Conservation (phyloP, 345 rosid genomes). For the Eucalyptus paniculata region DNA sequence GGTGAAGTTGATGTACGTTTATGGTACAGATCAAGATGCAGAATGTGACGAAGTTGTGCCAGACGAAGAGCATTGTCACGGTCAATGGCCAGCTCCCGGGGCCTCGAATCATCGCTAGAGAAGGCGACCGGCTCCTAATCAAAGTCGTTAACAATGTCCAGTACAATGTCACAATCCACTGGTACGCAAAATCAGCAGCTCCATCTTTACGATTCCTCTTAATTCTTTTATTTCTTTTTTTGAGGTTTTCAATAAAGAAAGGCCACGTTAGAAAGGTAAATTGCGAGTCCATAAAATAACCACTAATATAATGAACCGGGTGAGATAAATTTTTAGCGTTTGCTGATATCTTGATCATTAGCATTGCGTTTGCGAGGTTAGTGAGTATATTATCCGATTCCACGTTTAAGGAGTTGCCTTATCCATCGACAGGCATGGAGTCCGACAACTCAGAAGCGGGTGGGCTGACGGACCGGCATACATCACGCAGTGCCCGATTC, state of each 20-base stretch:
- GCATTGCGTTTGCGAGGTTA: background rate
- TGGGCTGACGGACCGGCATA: conserved; percentile 62
- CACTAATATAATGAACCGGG: background rate
- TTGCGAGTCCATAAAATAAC: background rate
- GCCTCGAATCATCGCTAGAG: conserved; percentile 54
- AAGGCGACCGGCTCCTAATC: conserved; percentile 58
- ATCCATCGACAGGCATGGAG: conserved; percentile 21
- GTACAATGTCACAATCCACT: conserved; percentile 56
- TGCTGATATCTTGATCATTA: background rate
- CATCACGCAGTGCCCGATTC: conserved; percentile 41
- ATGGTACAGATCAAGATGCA: conserved; percentile 34
- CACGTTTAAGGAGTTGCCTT: background rate
- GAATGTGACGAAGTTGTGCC: conserved; percentile 55
- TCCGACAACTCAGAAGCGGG: conserved; percentile 32
- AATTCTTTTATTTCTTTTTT: background rate
- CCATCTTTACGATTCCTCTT: background rate
- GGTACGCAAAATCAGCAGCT: conserved; percentile 14
- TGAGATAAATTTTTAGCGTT: background rate
- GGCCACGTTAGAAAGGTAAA: background rate
- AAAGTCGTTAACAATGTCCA: conserved; percentile 61
- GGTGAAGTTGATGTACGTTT: background rate
- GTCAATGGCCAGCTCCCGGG: conserved; percentile 69
- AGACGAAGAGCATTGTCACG: conserved; percentile 57
- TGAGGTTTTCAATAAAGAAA: background rate
- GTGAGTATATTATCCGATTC: background rate